Conservation (phyloP, 371 early-diverging fungal species). For the Amoeboaphelidium protococcarum region DNA sequence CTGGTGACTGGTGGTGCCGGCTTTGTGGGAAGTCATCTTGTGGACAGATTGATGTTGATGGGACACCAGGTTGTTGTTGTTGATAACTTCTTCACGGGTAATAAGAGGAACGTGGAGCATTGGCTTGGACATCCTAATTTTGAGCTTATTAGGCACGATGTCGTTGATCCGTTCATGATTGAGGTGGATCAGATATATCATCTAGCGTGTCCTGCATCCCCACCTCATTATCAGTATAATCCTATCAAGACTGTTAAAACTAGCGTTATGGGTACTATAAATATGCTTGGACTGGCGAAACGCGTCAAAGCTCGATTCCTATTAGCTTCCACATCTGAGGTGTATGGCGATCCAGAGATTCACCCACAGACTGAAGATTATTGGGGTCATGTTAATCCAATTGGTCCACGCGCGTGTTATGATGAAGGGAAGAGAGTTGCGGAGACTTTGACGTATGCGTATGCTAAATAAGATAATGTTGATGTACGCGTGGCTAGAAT, state of each 20-base stretch:
- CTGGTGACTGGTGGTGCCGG: conserved; percentile 76
- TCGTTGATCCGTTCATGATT: conserved; percentile 37
- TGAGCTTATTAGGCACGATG: conserved; percentile 58
- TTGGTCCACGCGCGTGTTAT: conserved; percentile 54
- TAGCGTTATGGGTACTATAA: conserved; percentile 58
- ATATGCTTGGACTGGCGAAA: conserved; percentile 68
- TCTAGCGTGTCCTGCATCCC: conserved; percentile 64
- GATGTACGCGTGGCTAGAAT: conserved; percentile 62
- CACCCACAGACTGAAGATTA: conserved; percentile 65
- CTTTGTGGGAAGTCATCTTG: conserved; percentile 63
- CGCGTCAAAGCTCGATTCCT: conserved; percentile 51
- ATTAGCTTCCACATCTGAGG: conserved; percentile 58
- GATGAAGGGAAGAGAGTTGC: conserved; percentile 74
- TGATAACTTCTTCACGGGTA: conserved; percentile 60
- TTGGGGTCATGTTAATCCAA: conserved; percentile 62
- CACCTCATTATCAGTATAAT: conserved; percentile 71
- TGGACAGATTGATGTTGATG: conserved; percentile 59
- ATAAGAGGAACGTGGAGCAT: conserved; percentile 24
- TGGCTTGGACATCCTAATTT: conserved; percentile 70
- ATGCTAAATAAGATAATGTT: conserved; percentile 43
- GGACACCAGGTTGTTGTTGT: conserved; percentile 58
- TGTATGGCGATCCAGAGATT: conserved; percentile 68
- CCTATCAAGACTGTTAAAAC: conserved; percentile 70
- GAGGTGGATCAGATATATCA: conserved; percentile 66
- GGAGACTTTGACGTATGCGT: conserved; percentile 57